A percentile compares a stretch with the other conserved stretches of the same genome.
These are phyloP conservation scores for Agrostemma githago DNA, from an alignment of 148 eudicot species.

Conservation along the genomic window DNA sequence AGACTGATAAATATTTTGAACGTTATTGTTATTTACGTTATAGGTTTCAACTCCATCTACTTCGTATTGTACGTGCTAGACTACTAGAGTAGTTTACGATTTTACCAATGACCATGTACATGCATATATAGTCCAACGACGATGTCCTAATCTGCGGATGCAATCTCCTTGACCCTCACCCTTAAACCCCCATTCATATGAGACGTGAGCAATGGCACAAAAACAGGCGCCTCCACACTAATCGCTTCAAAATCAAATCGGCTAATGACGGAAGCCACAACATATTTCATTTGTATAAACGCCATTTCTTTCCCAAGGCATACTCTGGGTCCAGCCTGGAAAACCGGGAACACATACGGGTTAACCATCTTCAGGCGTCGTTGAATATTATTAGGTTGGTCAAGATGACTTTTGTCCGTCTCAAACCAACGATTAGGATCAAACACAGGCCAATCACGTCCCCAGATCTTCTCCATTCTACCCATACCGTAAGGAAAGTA, in stretches of 20 bases:
- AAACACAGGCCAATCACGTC: conserved; percentile 53
- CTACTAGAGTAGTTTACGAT: too few relatives aligned
- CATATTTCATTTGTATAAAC: conserved; percentile 81
- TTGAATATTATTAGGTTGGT: not conserved
- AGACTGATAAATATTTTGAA: too few relatives aligned
- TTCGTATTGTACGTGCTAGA: too few relatives aligned
- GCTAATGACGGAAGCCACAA: conserved; percentile 58
- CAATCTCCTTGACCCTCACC: conserved; percentile 47
- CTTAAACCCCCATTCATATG: conserved; percentile 77
- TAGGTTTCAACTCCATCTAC: too few relatives aligned
- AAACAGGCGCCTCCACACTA: conserved; percentile 40
- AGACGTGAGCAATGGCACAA: conserved; percentile 73
- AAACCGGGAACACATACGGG: conserved; percentile 67
- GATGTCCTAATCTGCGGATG: not conserved
- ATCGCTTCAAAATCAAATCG: conserved; percentile 58
- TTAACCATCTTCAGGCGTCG: conserved; percentile 39
- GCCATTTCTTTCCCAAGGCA: conserved; percentile 95
- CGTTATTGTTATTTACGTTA: too few relatives aligned
- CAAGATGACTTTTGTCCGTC: not conserved
- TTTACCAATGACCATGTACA: too few relatives aligned
- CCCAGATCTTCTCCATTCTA: conserved; percentile 81
- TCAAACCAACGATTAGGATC: conserved; percentile 70
- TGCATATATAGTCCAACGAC: too few relatives aligned
- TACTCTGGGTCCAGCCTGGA: conserved; percentile 90
- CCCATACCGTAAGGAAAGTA: conserved; percentile 92